phyloP scores from a whole-genome alignment of 1,284 basidiomycete species.

The Puccinia triticina region DNA sequence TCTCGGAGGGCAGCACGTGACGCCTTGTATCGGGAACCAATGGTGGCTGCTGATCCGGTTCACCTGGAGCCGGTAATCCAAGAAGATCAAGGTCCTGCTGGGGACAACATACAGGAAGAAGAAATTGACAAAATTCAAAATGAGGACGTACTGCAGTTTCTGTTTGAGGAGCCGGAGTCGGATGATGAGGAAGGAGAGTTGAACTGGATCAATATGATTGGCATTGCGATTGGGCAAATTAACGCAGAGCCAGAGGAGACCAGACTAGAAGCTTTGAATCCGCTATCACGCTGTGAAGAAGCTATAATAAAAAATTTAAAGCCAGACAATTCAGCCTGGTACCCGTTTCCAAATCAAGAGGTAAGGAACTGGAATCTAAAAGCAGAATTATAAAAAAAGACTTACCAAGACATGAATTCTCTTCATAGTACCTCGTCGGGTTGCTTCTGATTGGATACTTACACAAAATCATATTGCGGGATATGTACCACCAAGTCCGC shows the following conservation, averaged over 20 bases:
- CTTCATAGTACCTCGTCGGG: background rate
- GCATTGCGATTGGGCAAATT: background rate
- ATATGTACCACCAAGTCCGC: slow-evolving; percentile 2
- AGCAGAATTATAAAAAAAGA: background rate
- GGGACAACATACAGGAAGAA: background rate
- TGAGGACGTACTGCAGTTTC: background rate
- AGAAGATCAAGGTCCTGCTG: background rate
- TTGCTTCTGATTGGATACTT: slow-evolving; percentile 15
- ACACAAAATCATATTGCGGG: background rate
- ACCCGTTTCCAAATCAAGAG: slow-evolving; percentile 15
- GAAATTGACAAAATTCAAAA: background rate
- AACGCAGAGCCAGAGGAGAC: background rate
- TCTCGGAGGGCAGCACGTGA: background rate
- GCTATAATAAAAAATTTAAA: background rate
- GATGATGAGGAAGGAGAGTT: background rate
- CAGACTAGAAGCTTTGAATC: background rate
- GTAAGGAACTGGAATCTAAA: background rate
- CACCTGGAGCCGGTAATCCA: no score
- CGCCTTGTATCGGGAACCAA: background rate
- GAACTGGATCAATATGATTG: background rate
- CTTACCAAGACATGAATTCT: background rate
- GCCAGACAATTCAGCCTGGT: slow-evolving; percentile 7
- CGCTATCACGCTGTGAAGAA: background rate
- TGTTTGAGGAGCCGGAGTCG: background rate
- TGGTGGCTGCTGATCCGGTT: background rate